Percentiles rank a stretch among this genome's conserved stretches.
These are phyloP conservation scores for Coemansia sp. DNA, from an alignment of 192 early-diverging fungal genomes.

Conservation along the genomic window DNA sequence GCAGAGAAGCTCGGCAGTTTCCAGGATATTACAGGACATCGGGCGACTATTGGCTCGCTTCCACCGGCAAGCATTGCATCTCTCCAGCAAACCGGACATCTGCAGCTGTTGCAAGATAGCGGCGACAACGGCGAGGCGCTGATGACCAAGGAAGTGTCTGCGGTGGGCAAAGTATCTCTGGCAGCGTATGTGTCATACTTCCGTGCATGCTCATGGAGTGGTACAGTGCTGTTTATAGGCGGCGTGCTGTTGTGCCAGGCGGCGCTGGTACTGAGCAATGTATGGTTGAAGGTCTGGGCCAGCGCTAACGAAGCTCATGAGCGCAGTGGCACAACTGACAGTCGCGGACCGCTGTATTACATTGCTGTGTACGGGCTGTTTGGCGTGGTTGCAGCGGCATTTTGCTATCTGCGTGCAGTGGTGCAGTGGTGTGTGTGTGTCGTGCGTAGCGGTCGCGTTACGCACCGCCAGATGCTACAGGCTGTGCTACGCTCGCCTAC, in stretches of 20 bases:
- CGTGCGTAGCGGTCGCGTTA: conserved; percentile 62
- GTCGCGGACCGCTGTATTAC: conserved; percentile 58
- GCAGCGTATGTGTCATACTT: conserved; percentile 79
- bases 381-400: conserved; percentile 52
- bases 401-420: conserved; percentile 67
- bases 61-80: conserved; percentile 58
- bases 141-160: conserved; percentile 75
- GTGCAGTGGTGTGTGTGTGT: conserved; percentile 78
- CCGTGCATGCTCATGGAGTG: conserved; percentile 65
- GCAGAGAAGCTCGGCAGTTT: background rate
- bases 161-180: conserved; percentile 71
- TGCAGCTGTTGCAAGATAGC: conserved; percentile 4
- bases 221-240: conserved; percentile 59
- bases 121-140: conserved; percentile 36
- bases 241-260: conserved; percentile 59
- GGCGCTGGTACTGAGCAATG: conserved; percentile 57
- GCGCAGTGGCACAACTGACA: conserved; percentile 3
- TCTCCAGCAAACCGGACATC: conserved; percentile 16
- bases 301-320: conserved; percentile 55
- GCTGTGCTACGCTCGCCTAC: conserved; percentile 67
- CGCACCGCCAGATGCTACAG: conserved; percentile 63
- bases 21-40: conserved; percentile 3
- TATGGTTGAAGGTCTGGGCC: conserved; percentile 75
- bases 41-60: conserved; percentile 47
- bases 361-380: conserved; percentile 53